Evolutionary conservation across 805 yeast genomes (phyloP).

Genomic region (Candida taoyuanica): DNA sequence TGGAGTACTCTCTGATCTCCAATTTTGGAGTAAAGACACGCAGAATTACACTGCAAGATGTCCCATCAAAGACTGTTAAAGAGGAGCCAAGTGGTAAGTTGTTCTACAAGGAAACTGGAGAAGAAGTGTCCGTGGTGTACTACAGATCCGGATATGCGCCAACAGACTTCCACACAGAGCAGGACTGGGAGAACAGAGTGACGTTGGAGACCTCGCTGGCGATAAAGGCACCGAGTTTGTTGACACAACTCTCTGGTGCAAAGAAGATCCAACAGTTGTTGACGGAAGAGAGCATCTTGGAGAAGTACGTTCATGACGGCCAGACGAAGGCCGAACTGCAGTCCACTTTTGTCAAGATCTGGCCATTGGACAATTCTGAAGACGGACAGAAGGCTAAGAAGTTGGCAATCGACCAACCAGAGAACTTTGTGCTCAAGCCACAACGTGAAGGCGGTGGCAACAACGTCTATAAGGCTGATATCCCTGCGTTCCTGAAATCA

Average conservation of each 20-base stretch:
- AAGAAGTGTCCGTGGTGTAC: constrained; percentile 84
- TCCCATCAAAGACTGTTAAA: constrained; percentile 37
- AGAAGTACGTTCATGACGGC: constrained; percentile 38
- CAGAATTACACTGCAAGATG: constrained; percentile 65
- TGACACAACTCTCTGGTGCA: constrained; percentile 89
- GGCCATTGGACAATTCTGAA: constrained; percentile 74
- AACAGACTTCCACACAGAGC: constrained; percentile 59
- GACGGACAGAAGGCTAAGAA: constrained; percentile 59
- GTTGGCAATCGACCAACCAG: constrained; percentile 64
- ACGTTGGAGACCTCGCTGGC: constrained; percentile 71
- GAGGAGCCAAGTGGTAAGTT: constrained; percentile 43
- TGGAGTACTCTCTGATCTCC: constrained; percentile 66
- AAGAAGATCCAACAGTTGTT: constrained; percentile 91
- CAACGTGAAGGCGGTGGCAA: constrained; percentile 99
- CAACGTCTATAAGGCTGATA: constrained; percentile 82
- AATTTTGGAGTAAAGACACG: constrained; percentile 53
- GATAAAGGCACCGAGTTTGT: constrained; percentile 84
- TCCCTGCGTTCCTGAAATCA: constrained; percentile 62
- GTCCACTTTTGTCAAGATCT: constrained; percentile 75
- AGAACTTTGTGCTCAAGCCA: constrained; percentile 82
- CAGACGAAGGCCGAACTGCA: constrained; percentile 22
- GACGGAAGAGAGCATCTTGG: constrained; percentile 48
- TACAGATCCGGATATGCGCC: constrained; percentile 90
- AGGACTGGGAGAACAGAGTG: constrained; percentile 75
- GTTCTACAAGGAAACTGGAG: constrained; percentile 47